Base-by-base conservation (phyloP, 1,284 basidiomycete genomes). In the Cutaneotrichosporon cavernicola region DNA sequence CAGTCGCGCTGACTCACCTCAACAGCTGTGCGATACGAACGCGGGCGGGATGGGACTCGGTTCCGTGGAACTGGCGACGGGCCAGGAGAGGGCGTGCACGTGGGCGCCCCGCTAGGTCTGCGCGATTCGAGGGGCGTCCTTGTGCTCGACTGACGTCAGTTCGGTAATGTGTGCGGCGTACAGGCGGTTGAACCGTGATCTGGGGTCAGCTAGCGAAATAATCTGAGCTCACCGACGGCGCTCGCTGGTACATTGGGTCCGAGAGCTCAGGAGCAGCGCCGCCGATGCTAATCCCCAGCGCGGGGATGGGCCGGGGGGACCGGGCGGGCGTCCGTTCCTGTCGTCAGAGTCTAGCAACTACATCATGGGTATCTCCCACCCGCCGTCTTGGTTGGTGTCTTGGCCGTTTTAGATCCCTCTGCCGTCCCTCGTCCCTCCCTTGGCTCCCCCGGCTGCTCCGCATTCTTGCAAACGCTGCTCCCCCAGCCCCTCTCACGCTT, bases 141-240 rank as follows among this genome's bases (percentile, higher is more conserved):
- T 16, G 43, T 46, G 43, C 43, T 46, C 43, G 43, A 46, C 43
- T 46, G 43, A 8, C 18, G 43, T 46, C 18, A 46, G 43, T n/a
- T 2, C n/a, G 14, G 7, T 6, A 16, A 13, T 46, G 43, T 18
- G 7, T 21, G 51, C 43, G n/a, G 58, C 62, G 30, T 57, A 63
- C 62, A 2, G 62, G 62, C 8, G 62, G 57, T 30, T 63, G 62
- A 21, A 69, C 60, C 7, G 70, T 70, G 65, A 78, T 56, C 62
- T 63, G 43, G 13, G 16, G 30, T 58, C 11, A 47, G 40, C 56
- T 47, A 3, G 4, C 14, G 16, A 2, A n/a, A 8, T 31, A 0
- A 6, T 18, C 56, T 5, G 2, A 38, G 38, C 56, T 32, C 16
- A 58, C 56, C 30, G 36, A 32, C 4, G 56, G 56, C 2, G 56